Base-by-base conservation (phyloP, 495 filamentous ascomycete species). In the Podospora fimiseda region DNA sequence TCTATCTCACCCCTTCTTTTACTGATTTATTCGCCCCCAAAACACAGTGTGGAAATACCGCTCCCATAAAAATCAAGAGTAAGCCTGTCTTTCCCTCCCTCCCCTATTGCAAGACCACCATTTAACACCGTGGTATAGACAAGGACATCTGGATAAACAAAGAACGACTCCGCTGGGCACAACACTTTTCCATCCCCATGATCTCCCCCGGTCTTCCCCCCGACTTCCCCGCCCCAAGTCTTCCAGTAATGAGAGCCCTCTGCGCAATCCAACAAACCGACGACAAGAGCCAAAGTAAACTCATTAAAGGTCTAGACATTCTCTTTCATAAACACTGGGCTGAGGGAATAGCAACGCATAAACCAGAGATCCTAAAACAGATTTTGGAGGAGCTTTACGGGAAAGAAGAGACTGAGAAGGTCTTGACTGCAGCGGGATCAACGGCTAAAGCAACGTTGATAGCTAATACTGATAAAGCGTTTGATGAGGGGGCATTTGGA, bases 41-140 rank as follows among this genome's bases (percentile, higher is more conserved):
- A 11, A 4, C 6, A 27, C 33, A 68, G 62, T 84, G 79, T 61
- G 75, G 73, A 21, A 88, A 86, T 57, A 80, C 63, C 5, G 61
- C 84, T 2, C 86, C 86, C 1, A 70, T 89, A 30, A 65, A 74
- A 15, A 81, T 89, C 68, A 87, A 85, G 63, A 88, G 84, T 86
- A 64, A 38, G 76, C 13, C 7, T 38, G 19, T 19, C 13, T 40
- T 30, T 16, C 2, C 13, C 23, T 1, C 23, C n/a, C 43, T n/a
- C n/a, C n/a, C n/a, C n/a, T n/a, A n/a, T n/a, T n/a, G n/a, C n/a
- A n/a, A n/a, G n/a, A n/a, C n/a, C n/a, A 8, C n/a, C 14, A 7
- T 21, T 41, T 44, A 36, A 30, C 14, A 20, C 3, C 45, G 14
- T 6, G 18, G 22, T 8, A n/a, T 45, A 87, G 83, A 90, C 69